Evolutionary conservation across 495 filamentous ascomycete genomes (phyloP).

Genomic region (Aspergillus cristatus): DNA sequence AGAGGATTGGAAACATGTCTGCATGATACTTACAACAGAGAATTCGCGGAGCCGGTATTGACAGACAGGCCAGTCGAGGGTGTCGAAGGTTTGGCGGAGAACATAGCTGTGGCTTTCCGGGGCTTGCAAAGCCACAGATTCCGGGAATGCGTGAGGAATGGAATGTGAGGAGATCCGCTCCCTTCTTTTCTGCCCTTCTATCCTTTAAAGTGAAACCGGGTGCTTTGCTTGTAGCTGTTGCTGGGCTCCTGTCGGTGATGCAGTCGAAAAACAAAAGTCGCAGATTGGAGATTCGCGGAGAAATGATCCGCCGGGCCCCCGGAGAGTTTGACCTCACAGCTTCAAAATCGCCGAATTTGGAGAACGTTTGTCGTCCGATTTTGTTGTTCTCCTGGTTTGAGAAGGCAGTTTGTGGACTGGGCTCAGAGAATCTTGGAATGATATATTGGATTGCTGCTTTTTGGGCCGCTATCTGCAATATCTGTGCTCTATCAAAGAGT

Average conservation of each 20-base stretch:
- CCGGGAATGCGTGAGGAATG: background rate
- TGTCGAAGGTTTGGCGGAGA: conserved; percentile 53
- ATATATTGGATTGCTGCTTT: no score
- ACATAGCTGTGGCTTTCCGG: conserved; percentile 18
- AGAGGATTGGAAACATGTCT: no score
- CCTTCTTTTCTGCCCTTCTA: background rate
- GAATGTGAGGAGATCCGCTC: background rate
- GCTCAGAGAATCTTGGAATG: no score
- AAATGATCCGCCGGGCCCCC: conserved; percentile 12
- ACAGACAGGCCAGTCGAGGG: conserved; percentile 53
- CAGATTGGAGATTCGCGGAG: background rate
- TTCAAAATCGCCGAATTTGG: no score
- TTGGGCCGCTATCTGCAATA: no score
- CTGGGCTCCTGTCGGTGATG: background rate
- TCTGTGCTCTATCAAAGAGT: no score
- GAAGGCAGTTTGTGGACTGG: no score
- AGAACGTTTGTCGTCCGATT: no score
- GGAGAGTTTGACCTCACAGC: no score
- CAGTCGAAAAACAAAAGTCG: conserved; percentile 8
- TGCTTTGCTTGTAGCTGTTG: background rate
- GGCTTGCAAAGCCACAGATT: conserved; percentile 6
- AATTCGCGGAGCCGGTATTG: conserved; percentile 66
- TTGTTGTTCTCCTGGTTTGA: no score
- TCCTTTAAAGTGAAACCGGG: background rate
- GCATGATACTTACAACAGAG: conserved; percentile 51